Evolutionary conservation across 306 rosid genomes (phyloP).

Genomic region (Cotoneaster glaucophyllus): DNA sequence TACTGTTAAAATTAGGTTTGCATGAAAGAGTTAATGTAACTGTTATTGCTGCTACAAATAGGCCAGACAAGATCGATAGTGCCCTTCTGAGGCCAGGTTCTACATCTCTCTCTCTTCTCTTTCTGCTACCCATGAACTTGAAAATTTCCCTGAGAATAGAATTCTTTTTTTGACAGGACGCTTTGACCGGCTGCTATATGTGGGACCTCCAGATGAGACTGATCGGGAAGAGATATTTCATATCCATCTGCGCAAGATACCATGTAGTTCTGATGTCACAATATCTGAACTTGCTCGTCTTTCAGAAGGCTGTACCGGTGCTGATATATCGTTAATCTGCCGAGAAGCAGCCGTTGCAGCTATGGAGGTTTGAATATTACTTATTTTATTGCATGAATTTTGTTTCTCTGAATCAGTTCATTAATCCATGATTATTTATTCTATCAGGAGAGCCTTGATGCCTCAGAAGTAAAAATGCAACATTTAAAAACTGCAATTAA

Average conservation of each 20-base stretch:
- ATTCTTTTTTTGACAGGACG: constrained; percentile 50
- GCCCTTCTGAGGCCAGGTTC: constrained; percentile 92
- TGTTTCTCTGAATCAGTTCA: constrained; percentile 11
- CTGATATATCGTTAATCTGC: constrained; percentile 79
- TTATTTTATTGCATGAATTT: background rate
- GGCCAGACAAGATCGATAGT: constrained; percentile 86
- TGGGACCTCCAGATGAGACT: constrained; percentile 74
- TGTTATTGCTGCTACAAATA: constrained; percentile 90
- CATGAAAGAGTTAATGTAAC: constrained; percentile 77
- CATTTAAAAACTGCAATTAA: constrained; percentile 59
- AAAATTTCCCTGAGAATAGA: constrained; percentile 1
- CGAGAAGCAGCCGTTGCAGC: constrained; percentile 79
- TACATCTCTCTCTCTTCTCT: background rate
- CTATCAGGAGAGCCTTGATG: constrained; percentile 59
- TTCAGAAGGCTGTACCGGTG: constrained; percentile 73
- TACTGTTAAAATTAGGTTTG: constrained; percentile 48
- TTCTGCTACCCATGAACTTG: background rate
- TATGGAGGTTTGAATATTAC: constrained; percentile 58
- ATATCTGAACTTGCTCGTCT: constrained; percentile 51
- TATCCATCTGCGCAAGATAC: constrained; percentile 70
- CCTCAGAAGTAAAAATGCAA: constrained; percentile 59
- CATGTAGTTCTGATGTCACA: constrained; percentile 60
- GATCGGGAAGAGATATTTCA: constrained; percentile 80
- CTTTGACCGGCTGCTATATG: constrained; percentile 79
- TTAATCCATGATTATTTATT: constrained; percentile 1